Base-by-base conservation (phyloP, 768 basidiomycete genomes). In the Serendipita sp. region DNA sequence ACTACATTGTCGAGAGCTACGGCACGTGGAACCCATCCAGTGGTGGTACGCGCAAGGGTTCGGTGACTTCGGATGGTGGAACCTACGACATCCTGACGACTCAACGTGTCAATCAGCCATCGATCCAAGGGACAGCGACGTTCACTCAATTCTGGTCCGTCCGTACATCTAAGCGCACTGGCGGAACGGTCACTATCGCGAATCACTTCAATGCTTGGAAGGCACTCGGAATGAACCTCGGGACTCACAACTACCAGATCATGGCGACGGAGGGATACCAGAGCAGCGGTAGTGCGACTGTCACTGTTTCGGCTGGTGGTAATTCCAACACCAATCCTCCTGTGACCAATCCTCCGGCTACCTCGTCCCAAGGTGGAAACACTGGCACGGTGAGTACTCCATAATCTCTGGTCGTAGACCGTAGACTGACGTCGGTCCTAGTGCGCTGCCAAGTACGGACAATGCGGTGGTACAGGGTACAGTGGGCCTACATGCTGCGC, bases 121-220 rank as follows among this genome's bases (percentile, higher is more conserved):
- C 78, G 3, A 79, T 79, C 68, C 53, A 69, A 7, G 79, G 78
- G 44, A 78, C 77, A 24, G 66, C 67, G 64, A 80, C 78, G 16
- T 79, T 80, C 73, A 68, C 75, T 67, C 79, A 80, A 67, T 80
- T 72, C 73, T 79, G 77, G 77, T 76, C 76, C 60, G 74, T 80
- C 63, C 76, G 79, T 65, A 24, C 24, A 24, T 24, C 24, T 24
- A 24, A 24, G 24, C 24, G 24, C 24, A 24, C 24, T 24, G 24
- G 24, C 24, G 24, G 24, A 24, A 24, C 24, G 24, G 24, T 24
- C 24, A 24, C 24, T 24, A 24, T 24, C 24, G 24, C 24, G 24
- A 24, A 24, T 24, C 24, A 24, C 24, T 24, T 24, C 24, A 24
- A 24, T 24, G 24, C 24, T 24, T 24, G 24, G 24, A 24, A 24